Percentiles rank a stretch among this genome's conserved stretches.
Conservation (phyloP, 768 basidiomycete genomes). For the Suillus cothurnatus region DNA sequence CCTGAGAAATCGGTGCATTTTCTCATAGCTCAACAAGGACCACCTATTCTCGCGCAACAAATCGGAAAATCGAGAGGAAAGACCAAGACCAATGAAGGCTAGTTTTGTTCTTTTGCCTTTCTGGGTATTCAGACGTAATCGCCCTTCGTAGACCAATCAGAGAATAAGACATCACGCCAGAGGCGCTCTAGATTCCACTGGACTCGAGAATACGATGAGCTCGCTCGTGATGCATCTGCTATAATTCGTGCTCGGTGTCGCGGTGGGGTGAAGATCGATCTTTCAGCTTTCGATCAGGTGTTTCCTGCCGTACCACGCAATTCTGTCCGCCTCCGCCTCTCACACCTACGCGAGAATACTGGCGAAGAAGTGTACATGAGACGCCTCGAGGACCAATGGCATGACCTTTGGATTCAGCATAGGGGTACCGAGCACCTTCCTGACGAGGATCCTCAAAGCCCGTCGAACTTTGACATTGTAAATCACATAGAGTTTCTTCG, state of each 20-base stretch:
- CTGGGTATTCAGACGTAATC: conserved; percentile 7
- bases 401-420: conserved; percentile 72
- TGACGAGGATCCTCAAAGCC: conserved; percentile 68
- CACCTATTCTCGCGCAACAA: conserved; percentile 34
- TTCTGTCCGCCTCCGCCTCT: conserved; percentile 69
- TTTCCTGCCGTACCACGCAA: conserved; percentile 78
- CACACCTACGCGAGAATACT: conserved; percentile 57
- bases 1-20: conserved; percentile 54
- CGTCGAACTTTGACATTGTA: conserved; percentile 77
- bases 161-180: conserved; percentile 17
- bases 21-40: conserved; percentile 55
- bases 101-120: background rate
- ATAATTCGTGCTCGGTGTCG: conserved; percentile 83
- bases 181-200: conserved; percentile 77
- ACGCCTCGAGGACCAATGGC: conserved; percentile 82
- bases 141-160: conserved; percentile 6
- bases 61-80: conserved; percentile 38
- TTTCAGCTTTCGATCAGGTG: conserved; percentile 73
- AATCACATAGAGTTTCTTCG: conserved; percentile 84
- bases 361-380: conserved; percentile 76
- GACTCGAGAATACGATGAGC: conserved; percentile 87
- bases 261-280: conserved; percentile 59
- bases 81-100: conserved; percentile 36
- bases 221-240: conserved; percentile 80
- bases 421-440: conserved; percentile 67